Evolutionary conservation across 306 rosid genomes (phyloP).

Genomic region (Adenanthera pavonina): DNA sequence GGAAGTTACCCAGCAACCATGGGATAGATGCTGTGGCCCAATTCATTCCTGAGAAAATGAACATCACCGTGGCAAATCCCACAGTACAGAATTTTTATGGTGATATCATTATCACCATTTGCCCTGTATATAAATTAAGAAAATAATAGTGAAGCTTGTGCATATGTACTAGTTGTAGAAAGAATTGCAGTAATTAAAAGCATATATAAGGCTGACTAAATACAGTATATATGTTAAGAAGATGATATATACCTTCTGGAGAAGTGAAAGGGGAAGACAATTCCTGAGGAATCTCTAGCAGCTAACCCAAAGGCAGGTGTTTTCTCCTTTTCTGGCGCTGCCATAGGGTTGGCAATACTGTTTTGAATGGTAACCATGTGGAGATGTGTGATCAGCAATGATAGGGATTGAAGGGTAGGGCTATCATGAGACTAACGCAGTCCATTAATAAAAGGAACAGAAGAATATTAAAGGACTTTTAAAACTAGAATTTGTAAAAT

Average conservation of each 20-base stretch:
- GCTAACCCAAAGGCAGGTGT: slow-evolving; percentile 48
- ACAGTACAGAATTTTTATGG: not conserved
- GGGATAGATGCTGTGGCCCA: not conserved
- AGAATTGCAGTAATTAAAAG: not conserved
- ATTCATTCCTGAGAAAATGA: not conserved
- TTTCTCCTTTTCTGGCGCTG: not conserved
- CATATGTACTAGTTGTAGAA: not conserved
- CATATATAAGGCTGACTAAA: not conserved
- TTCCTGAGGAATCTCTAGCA: slow-evolving; percentile 48
- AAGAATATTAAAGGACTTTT: too few relatives aligned
- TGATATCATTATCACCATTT: not conserved
- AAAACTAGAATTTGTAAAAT: too few relatives aligned
- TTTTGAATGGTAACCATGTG: not conserved
- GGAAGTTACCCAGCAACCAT: not conserved
- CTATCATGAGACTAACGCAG: not conserved
- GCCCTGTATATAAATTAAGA: not conserved
- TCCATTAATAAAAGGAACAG: not conserved
- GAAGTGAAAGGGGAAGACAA: slow-evolving; percentile 46
- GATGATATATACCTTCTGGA: slow-evolving; percentile 35
- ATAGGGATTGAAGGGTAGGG: not conserved
- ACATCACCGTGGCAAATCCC: slow-evolving; percentile 3
- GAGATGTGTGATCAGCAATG: not conserved
- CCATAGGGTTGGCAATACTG: slow-evolving; percentile 7
- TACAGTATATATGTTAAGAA: not conserved
- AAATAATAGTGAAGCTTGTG: not conserved